phyloP scores from a whole-genome alignment of 768 basidiomycete species.

The Boletus subcaerulescens region DNA sequence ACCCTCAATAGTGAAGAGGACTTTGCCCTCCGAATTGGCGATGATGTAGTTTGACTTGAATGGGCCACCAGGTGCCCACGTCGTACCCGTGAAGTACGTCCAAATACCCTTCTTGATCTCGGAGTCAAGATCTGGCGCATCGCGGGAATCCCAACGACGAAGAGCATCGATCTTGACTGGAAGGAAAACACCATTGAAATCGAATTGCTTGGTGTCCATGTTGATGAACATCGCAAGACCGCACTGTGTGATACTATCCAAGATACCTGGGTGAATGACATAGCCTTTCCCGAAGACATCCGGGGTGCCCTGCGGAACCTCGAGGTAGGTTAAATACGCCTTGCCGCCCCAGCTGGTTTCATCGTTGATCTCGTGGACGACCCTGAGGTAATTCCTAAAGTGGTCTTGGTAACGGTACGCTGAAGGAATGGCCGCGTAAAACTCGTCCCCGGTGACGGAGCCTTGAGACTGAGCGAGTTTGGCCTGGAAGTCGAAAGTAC shows the following conservation, averaged over 20 bases:
- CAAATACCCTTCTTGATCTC: slow-evolving; percentile 31
- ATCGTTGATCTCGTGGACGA: slow-evolving; percentile 27
- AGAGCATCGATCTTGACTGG: slow-evolving; percentile 31
- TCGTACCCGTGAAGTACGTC: slow-evolving; percentile 26
- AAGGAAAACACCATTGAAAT: slow-evolving; percentile 32
- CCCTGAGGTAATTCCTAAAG: slow-evolving; percentile 28
- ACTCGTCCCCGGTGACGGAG: slow-evolving; percentile 16
- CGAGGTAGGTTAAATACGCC: slow-evolving; percentile 26
- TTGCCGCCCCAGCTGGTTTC: slow-evolving; percentile 27
- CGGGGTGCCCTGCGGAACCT: slow-evolving; percentile 20
- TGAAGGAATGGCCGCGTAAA: slow-evolving; percentile 17
- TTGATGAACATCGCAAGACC: slow-evolving; percentile 31
- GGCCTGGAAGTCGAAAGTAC: slow-evolving; percentile 21
- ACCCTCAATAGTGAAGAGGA: slow-evolving; percentile 33
- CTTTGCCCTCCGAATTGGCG: slow-evolving; percentile 26
- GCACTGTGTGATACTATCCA: slow-evolving; percentile 33
- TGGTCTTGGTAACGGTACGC: slow-evolving; percentile 23
- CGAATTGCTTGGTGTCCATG: slow-evolving; percentile 29
- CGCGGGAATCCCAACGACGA: slow-evolving; percentile 29
- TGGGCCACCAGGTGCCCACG: slow-evolving; percentile 24
- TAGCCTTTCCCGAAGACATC: slow-evolving; percentile 32
- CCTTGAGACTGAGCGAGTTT: slow-evolving; percentile 21
- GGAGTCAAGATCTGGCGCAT: slow-evolving; percentile 22
- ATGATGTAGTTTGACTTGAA: slow-evolving; percentile 28
- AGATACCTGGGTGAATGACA: slow-evolving; percentile 32